A percentile compares a stretch with the other conserved stretches of the same genome.
Evolutionary conservation across 306 rosid species (phyloP).

Genomic region (Begonia fuchsioides): DNA sequence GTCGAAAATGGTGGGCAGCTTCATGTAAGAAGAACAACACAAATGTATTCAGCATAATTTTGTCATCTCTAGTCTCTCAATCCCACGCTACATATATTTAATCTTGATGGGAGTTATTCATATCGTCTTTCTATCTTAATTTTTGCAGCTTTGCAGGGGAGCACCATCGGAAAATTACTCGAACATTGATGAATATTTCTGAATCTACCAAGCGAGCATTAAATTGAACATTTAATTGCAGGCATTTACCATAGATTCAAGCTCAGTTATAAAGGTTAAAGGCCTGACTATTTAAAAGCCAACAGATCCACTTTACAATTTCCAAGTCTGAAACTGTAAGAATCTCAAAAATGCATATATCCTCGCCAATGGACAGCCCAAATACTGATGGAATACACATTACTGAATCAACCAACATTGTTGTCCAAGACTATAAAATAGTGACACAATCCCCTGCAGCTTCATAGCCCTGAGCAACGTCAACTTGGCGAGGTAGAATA

Average conservation of each 20-base stretch:
- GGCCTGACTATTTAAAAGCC: constrained; percentile 78
- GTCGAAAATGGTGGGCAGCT: constrained; percentile 98
- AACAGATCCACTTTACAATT: constrained; percentile 79
- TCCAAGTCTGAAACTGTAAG: constrained; percentile 52
- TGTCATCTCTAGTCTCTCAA: not conserved
- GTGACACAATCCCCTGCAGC: constrained; percentile 79
- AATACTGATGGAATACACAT: constrained; percentile 95
- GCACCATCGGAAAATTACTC: constrained; percentile 66
- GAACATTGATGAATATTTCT: too few species aligned
- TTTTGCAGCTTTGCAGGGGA: constrained; percentile 70
- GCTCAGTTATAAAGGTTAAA: constrained; percentile 52
- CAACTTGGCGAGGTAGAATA: constrained; percentile 65
- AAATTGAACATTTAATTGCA: constrained; percentile 25
- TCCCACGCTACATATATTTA: not conserved
- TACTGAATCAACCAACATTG: constrained; percentile 70
- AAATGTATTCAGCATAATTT: constrained; percentile 30
- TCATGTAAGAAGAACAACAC: constrained; percentile 92
- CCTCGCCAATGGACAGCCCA: constrained; percentile 84
- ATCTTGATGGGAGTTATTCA: not conserved
- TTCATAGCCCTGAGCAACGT: constrained; percentile 60
- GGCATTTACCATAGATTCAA: constrained; percentile 83
- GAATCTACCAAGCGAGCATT: constrained; percentile 9
- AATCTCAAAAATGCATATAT: constrained; percentile 44
- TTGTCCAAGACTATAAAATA: constrained; percentile 68
- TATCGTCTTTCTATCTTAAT: constrained; percentile 1